Conservation (phyloP, 164 flowering plant species). For the Sextonia rubra region DNA sequence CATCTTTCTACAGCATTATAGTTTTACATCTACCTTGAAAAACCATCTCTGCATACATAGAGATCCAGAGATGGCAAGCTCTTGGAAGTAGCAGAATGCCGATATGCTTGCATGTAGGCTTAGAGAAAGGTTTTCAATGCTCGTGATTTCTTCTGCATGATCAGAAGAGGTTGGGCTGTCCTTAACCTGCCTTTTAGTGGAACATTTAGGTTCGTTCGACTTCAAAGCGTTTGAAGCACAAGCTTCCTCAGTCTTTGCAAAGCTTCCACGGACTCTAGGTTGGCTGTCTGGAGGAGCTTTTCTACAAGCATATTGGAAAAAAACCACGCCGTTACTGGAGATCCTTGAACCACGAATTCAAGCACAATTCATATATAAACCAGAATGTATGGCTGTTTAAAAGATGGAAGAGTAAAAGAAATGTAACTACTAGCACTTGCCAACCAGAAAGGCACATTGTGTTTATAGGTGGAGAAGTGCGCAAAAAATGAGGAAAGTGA, state of each 20-base stretch:
- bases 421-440: neutral
- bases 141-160: neutral
- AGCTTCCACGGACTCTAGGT: slow-evolving; percentile 95
- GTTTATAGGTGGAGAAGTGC: neutral
- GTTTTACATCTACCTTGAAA: neutral
- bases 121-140: neutral
- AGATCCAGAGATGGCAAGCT: neutral
- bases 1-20: neutral
- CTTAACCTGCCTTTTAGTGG: neutral
- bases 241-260: slow-evolving; percentile 78
- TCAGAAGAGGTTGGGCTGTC: neutral
- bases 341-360: neutral
- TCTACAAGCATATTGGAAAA: slow-evolving; percentile 96
- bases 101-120: neutral
- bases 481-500: neutral
- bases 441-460: neutral
- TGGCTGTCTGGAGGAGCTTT: slow-evolving; percentile 96
- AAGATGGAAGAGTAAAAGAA: neutral
- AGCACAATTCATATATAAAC: too few species aligned
- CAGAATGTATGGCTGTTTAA: neutral
- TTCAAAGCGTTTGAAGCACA: slow-evolving; percentile 28
- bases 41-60: neutral
- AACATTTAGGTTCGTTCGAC: neutral
- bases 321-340: neutral
- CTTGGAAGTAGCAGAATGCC: neutral